Conservation (phyloP, 345 rosid species). For the Draba incana region DNA sequence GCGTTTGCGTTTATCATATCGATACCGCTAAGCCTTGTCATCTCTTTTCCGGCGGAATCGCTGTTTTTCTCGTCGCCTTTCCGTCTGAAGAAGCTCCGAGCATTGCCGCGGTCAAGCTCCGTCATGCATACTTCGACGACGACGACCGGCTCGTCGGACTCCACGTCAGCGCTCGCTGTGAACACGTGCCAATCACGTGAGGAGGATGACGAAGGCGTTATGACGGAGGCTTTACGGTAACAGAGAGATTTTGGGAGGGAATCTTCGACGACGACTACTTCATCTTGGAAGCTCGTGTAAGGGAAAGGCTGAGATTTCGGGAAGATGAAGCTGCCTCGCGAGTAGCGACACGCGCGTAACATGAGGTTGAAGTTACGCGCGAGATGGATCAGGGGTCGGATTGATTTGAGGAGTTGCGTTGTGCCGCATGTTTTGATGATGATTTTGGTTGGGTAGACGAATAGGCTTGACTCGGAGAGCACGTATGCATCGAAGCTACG, state of each 20-base stretch:
- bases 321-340: conserved; percentile 92
- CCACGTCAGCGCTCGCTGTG: conserved; percentile 56
- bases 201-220: conserved; percentile 63
- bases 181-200: conserved; percentile 91
- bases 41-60: conserved; percentile 67
- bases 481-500: conserved; percentile 87
- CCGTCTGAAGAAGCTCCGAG: conserved; percentile 60
- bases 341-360: conserved; percentile 65
- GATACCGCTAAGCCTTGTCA: conserved; percentile 81
- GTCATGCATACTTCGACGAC: conserved; percentile 96
- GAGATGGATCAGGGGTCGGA: conserved; percentile 71
- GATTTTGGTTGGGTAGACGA: conserved; percentile 91
- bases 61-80: conserved; percentile 52
- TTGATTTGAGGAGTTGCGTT: conserved; percentile 88
- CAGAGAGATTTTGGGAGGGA: conserved; percentile 59
- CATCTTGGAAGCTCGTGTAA: conserved; percentile 81
- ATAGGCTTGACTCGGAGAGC: conserved; percentile 92
- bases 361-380: conserved; percentile 68
- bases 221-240: conserved; percentile 70
- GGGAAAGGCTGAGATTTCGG: conserved; percentile 89
- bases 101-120: conserved; percentile 71
- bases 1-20: conserved; percentile 64
- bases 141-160: conserved; percentile 19
- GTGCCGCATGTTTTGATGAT: conserved; percentile 99
- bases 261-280: conserved; percentile 65